A percentile compares a stretch with the other conserved stretches of the same genome.
Evolutionary conservation across 345 rosid genomes (phyloP).

Genomic region (Luvunga scandens): DNA sequence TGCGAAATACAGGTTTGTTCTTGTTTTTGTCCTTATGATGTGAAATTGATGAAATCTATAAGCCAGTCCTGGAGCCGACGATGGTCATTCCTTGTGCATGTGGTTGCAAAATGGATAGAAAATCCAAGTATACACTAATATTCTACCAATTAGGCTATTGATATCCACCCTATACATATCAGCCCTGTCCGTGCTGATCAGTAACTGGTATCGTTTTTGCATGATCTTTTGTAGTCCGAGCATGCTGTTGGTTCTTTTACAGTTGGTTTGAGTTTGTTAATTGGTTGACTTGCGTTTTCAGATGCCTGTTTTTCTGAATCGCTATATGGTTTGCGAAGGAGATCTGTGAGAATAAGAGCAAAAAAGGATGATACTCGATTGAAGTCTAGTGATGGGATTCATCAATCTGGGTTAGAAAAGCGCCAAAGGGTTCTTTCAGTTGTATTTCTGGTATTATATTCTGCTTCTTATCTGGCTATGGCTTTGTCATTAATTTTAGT

Average conservation of each 20-base stretch:
- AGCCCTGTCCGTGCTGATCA: background rate
- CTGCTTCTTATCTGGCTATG: constrained; percentile 15
- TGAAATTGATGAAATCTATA: background rate
- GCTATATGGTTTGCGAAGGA: constrained; percentile 92
- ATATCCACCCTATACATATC: background rate
- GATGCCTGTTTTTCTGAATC: constrained; percentile 98
- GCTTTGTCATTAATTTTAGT: background rate
- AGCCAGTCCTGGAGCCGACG: background rate
- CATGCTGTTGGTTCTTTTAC: background rate
- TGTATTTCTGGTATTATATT: constrained; percentile 73
- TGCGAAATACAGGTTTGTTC: constrained; percentile 81
- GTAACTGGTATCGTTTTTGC: background rate
- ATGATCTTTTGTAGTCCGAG: background rate
- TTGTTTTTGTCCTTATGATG: background rate
- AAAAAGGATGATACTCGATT: constrained; percentile 40
- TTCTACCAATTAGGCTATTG: background rate
- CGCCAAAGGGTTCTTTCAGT: constrained; percentile 86
- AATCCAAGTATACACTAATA: background rate
- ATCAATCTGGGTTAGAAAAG: constrained; percentile 70
- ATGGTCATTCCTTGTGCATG: background rate
- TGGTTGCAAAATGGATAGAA: background rate
- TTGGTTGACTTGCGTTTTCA: constrained; percentile 28
- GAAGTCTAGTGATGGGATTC: constrained; percentile 47
- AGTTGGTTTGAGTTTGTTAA: constrained; percentile 7
- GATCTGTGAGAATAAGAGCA: constrained; percentile 58